phyloP scores from a whole-genome alignment of 768 basidiomycete genomes.

The Clathrus columnatus region DNA sequence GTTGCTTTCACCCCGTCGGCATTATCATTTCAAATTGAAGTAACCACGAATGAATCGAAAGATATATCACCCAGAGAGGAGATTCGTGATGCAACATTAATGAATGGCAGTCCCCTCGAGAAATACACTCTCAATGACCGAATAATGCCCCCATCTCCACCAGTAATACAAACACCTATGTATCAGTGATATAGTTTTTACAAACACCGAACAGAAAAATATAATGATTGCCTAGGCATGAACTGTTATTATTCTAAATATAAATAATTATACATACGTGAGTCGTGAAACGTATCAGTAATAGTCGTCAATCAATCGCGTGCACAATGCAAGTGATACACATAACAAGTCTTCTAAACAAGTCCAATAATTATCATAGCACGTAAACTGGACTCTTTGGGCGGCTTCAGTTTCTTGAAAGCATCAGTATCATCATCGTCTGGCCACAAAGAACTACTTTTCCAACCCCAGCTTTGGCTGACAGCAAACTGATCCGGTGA shows the following conservation, averaged over 20 bases:
- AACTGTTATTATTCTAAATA: background rate
- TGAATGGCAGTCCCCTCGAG: background rate
- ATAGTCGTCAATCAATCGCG: too few species aligned
- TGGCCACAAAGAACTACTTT: slow-evolving; percentile 47
- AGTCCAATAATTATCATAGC: slow-evolving; percentile 75
- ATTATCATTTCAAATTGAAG: background rate
- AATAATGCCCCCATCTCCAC: background rate
- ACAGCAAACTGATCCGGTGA: slow-evolving; percentile 79
- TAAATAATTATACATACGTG: background rate
- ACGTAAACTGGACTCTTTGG: slow-evolving; percentile 51
- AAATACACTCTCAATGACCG: background rate
- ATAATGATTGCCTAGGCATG: background rate
- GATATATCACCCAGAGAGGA: background rate
- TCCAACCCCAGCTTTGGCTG: slow-evolving; percentile 94
- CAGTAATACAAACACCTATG: background rate
- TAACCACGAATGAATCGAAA: background rate
- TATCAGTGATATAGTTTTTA: background rate
- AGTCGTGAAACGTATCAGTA: background rate
- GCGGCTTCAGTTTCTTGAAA: slow-evolving; percentile 19
- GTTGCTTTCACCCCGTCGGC: background rate
- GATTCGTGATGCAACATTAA: background rate
- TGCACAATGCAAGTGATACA: background rate
- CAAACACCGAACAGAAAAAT: background rate
- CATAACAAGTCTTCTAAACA: slow-evolving; percentile 42
- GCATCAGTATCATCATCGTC: slow-evolving; percentile 30